Conservation (phyloP, 202 grass and related monocot species). For the Brachypodium distachyon region DNA sequence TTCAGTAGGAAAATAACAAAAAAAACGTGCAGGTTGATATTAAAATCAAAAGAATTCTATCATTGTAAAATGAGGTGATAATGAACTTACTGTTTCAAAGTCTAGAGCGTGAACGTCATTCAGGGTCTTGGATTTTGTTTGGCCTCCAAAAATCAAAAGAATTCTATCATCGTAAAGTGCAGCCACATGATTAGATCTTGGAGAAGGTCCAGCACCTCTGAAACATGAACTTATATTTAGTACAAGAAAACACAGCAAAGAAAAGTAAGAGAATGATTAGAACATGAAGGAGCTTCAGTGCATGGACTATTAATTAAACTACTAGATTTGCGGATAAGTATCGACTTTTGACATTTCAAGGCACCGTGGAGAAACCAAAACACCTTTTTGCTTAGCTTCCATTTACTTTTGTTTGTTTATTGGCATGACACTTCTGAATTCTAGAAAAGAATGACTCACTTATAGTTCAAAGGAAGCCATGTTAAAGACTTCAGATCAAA, state of each 20-base stretch:
- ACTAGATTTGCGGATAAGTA: background rate
- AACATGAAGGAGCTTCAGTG: background rate
- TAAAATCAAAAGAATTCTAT: background rate
- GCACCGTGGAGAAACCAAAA: background rate
- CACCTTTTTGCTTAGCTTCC: background rate
- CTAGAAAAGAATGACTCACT: conserved; percentile 45
- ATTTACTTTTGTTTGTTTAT: background rate
- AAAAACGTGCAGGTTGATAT: no score
- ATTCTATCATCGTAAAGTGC: conserved; percentile 82
- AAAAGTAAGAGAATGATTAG: background rate
- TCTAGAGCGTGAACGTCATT: conserved; percentile 89
- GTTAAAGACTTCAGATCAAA: conserved; percentile 92
- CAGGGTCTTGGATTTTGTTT: conserved; percentile 91
- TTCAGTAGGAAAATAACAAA: conserved; percentile 21
- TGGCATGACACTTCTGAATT: background rate
- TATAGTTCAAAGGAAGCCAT: conserved; percentile 98
- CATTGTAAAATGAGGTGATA: no score
- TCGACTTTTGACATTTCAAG: background rate
- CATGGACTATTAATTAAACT: background rate
- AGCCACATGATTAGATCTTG: conserved; percentile 87
- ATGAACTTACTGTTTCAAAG: conserved; percentile 92
- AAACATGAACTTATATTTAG: conserved; percentile 27
- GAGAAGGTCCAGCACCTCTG: conserved; percentile 91
- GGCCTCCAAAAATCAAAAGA: conserved; percentile 88
- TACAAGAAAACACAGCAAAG: conserved; percentile 4